Percentiles rank a stretch among this genome's conserved stretches.
Conservation (phyloP, 2,329 filamentous ascomycete species). For the Torrubiella hemipterigena region DNA sequence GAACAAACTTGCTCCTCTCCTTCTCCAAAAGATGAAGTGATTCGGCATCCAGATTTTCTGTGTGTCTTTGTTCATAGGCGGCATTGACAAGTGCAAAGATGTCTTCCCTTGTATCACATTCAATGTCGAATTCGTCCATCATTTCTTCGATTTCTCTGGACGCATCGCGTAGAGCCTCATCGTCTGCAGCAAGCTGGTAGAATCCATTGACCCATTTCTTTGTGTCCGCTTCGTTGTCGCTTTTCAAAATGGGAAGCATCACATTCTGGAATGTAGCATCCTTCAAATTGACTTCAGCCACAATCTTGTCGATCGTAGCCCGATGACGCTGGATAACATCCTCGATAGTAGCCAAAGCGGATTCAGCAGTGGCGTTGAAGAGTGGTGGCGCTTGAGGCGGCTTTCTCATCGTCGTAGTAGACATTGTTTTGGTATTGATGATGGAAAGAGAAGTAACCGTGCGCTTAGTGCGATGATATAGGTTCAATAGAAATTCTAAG, state of each 20-base stretch:
- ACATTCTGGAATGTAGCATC: constrained; percentile 42
- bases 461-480: no score
- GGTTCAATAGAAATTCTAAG: no score
- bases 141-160: constrained; percentile 66
- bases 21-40: constrained; percentile 63
- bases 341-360: constrained; percentile 57
- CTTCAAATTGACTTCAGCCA: constrained; percentile 42
- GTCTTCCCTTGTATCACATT: constrained; percentile 71
- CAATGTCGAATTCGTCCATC: constrained; percentile 66
- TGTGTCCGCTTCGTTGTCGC: constrained; percentile 54
- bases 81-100: constrained; percentile 57
- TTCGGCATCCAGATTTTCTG: constrained; percentile 51
- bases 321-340: constrained; percentile 51
- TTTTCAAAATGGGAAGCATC: constrained; percentile 57
- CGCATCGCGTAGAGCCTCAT: constrained; percentile 58
- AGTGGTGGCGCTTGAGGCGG: constrained; percentile 68
- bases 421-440: constrained; percentile 50
- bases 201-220: constrained; percentile 60
- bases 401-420: constrained; percentile 52
- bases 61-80: constrained; percentile 38
- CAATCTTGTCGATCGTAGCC: constrained; percentile 53
- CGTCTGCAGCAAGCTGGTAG: constrained; percentile 68
- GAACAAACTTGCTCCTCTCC: constrained; percentile 65
- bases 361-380: constrained; percentile 63
- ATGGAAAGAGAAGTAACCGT: no score